These are phyloP conservation scores for Hanseniaspora taiwanica DNA, from an alignment of 805 yeast genomes.

Conservation along the genomic window DNA sequence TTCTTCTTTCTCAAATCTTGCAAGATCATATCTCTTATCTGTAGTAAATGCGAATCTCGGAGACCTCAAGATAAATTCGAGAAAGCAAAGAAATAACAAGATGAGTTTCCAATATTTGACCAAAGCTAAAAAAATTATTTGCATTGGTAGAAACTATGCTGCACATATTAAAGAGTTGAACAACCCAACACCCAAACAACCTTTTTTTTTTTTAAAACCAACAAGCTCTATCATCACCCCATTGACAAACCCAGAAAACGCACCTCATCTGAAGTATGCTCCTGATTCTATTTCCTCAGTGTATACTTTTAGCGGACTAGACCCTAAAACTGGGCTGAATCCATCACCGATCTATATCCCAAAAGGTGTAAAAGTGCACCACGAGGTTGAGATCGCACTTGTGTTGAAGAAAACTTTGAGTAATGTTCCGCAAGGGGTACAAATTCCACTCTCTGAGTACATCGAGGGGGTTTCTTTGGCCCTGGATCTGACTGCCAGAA, in stretches of 20 bases:
- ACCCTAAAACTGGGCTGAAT: slow-evolving; percentile 21
- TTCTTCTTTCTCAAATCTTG: too few relatives aligned
- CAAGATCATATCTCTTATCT: too few relatives aligned
- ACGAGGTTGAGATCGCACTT: slow-evolving; percentile 87
- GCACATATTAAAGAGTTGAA: slow-evolving; percentile 88
- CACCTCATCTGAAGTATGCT: slow-evolving; percentile 4
- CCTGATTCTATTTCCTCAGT: neutral
- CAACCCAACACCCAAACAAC: slow-evolving; percentile 69
- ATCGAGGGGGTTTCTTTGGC: slow-evolving; percentile 84
- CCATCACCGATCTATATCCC: slow-evolving; percentile 78
- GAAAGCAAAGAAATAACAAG: neutral
- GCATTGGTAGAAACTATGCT: slow-evolving; percentile 96
- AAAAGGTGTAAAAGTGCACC: slow-evolving; percentile 66
- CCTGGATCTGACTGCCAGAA: slow-evolving; percentile 89
- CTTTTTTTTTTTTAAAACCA: slow-evolving; percentile 90
- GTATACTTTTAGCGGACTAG: slow-evolving; percentile 14
- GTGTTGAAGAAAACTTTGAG: slow-evolving; percentile 51
- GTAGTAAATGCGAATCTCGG: too few relatives aligned
- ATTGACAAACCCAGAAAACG: slow-evolving; percentile 14
- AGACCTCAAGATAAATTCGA: too few relatives aligned
- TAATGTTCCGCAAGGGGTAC: slow-evolving; percentile 37
- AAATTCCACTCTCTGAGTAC: slow-evolving; percentile 45
- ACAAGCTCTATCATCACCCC: slow-evolving; percentile 60
- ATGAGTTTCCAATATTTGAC: slow-evolving; percentile 45
- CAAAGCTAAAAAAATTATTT: slow-evolving; percentile 64